Evolutionary conservation across 2,329 filamentous ascomycete genomes (phyloP), one percentile per base, ranked within the genome.

Genomic region (Cyanodermella asteris): DNA sequence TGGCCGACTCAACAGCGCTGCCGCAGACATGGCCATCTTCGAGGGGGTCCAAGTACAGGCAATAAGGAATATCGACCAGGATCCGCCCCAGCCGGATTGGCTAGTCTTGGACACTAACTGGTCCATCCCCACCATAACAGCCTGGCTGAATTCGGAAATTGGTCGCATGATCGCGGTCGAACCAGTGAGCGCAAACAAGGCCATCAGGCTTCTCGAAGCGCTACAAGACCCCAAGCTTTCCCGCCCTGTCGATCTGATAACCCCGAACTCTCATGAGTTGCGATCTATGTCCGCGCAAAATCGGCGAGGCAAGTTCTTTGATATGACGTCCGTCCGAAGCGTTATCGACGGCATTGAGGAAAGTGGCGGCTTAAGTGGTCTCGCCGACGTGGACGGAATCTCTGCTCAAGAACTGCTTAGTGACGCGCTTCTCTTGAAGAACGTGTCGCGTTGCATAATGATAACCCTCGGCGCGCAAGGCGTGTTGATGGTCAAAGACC

Each of bases 21-120:
- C 93, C 78, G 82, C 84, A 4, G 87, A 94, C 43, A 93, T 94
- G 81, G 64, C 59, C 28, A 84, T 91, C 37, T 64, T 91, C 19
- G 58, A 67, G 36, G 46, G 48, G 5, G 47, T 53, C 3, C 44
- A 46, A 19, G 41, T 52, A 17, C 47, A 47, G 11, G 36, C 34
- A 23, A 61, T 68, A n/a, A 80, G 72, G 70, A 57, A 60, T 24
- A 58, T 65, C 2, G 53, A 64, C 15, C 50, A 80, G 6, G 45
- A 51, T 8, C 47, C 53, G 3, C 53, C 59, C 8, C 58, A 54
- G 36, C 77, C 71, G n/a, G 64, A 64, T 33, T 87, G 77, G 67
- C 56, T 87, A 15, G 70, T 91, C 5, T 59, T 90, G 6, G 87
- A 97, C 42, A 80, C 66, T 10, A 94, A 94, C 46, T 91, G 84